phyloP scores from a whole-genome alignment of 2,329 filamentous ascomycete genomes.

The Beauveria rudraprayagi region DNA sequence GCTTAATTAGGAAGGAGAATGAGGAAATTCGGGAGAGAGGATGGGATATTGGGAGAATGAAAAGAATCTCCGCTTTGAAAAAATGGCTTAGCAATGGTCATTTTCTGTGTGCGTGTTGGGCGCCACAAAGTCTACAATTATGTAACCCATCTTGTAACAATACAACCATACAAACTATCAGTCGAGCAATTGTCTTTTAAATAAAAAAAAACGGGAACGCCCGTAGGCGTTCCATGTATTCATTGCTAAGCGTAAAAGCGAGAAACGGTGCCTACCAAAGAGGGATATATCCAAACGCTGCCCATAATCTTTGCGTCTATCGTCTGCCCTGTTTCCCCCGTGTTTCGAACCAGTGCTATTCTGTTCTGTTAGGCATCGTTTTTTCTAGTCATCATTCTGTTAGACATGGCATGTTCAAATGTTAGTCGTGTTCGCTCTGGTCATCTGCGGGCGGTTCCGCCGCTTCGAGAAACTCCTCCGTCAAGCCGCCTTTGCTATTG shows the following conservation, averaged over 20 bases:
- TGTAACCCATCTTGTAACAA: constrained; percentile 15
- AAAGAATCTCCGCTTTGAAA: constrained; percentile 27
- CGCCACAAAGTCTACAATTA: constrained; percentile 19
- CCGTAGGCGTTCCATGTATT: background rate
- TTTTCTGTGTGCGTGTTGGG: constrained; percentile 15
- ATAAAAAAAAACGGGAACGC: background rate
- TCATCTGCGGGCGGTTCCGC: background rate
- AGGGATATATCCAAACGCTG: background rate
- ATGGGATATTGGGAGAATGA: constrained; percentile 13
- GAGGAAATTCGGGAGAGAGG: background rate
- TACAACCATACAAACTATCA: constrained; percentile 11
- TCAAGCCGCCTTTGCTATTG: constrained; percentile 20
- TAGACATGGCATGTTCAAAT: background rate
- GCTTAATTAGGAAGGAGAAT: constrained; percentile 17
- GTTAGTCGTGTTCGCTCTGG: background rate
- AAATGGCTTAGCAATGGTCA: background rate
- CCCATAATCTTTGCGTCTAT: background rate
- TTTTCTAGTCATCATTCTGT: background rate
- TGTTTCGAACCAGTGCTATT: background rate
- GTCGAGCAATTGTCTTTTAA: background rate
- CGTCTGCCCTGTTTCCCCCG: background rate
- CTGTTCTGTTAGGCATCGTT: too few species aligned
- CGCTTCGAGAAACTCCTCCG: constrained; percentile 30
- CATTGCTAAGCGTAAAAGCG: background rate
- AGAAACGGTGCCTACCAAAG: background rate